Evolutionary conservation across 2,329 filamentous ascomycete genomes (phyloP).

Genomic region (Hawksworthiomyces lignivorus): DNA sequence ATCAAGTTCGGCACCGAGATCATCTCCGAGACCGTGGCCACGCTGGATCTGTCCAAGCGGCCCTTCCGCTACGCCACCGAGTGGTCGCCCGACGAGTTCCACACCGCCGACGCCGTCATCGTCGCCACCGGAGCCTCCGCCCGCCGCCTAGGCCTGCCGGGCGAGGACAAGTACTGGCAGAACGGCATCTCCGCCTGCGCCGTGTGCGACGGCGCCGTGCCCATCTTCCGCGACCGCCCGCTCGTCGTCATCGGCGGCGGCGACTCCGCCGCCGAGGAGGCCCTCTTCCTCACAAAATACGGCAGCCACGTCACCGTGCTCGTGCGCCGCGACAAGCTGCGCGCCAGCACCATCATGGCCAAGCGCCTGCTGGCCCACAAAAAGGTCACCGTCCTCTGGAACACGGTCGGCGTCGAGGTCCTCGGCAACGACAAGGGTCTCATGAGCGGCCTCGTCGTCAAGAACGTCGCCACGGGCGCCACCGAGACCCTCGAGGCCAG

Average conservation of each 20-base stretch:
- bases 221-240: conserved; percentile 95
- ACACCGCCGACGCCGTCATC: conserved; percentile 88
- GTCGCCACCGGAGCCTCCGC: conserved; percentile 94
- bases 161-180: conserved; percentile 96
- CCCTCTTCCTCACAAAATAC: conserved; percentile 96
- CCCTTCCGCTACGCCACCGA: conserved; percentile 95
- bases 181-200: conserved; percentile 94
- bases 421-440: conserved; percentile 77
- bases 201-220: conserved; percentile 93
- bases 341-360: conserved; percentile 89
- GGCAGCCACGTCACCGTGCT: conserved; percentile 90
- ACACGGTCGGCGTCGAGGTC: conserved; percentile 74
- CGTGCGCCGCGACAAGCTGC: conserved; percentile 77
- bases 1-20: conserved; percentile 88
- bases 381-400: conserved; percentile 87
- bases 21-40: conserved; percentile 84
- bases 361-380: conserved; percentile 72
- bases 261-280: conserved; percentile 95
- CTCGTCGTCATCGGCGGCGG: conserved; percentile 94
- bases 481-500: conserved; percentile 82
- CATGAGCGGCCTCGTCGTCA: conserved; percentile 82
- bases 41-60: conserved; percentile 72
- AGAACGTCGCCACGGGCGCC: conserved; percentile 66
- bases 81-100: conserved; percentile 71
- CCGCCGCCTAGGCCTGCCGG: conserved; percentile 69